Conservation (phyloP, 202 grass and related monocot species). For the Setaria italica region DNA sequence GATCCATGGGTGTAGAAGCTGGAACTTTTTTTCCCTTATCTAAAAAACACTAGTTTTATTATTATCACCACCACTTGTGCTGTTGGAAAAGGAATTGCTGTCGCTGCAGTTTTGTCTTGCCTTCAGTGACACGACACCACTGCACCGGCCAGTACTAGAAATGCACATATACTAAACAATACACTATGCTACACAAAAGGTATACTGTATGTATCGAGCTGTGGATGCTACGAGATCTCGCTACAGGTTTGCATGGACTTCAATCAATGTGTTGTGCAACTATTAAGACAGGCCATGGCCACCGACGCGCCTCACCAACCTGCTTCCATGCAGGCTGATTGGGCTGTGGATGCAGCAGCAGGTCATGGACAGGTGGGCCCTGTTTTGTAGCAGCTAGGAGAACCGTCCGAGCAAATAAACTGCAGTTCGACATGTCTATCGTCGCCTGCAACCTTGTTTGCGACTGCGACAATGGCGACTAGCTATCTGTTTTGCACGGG, state of each 20-base stretch:
- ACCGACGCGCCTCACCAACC: slow-evolving; percentile 4
- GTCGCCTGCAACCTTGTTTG: slow-evolving; percentile 2
- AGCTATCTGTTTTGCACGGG: slow-evolving; percentile 27
- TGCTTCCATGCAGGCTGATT: neutral
- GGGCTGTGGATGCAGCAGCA: neutral
- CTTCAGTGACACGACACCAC: slow-evolving; percentile 30
- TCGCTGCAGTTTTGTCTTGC: slow-evolving; percentile 57
- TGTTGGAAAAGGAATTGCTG: slow-evolving; percentile 30
- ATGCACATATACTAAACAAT: neutral
- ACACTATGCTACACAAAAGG: neutral
- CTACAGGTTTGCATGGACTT: slow-evolving; percentile 21
- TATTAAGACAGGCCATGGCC: slow-evolving; percentile 1
- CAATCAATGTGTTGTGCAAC: slow-evolving; percentile 14
- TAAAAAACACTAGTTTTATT: neutral
- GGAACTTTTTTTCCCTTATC: too few species aligned
- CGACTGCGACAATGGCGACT: slow-evolving; percentile 35
- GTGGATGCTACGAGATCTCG: slow-evolving; percentile 30
- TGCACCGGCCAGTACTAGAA: neutral
- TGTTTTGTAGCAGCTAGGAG: neutral
- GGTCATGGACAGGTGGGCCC: slow-evolving; percentile 10
- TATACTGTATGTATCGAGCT: neutral
- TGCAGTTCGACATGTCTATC: neutral
- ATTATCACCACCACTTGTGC: slow-evolving; percentile 1
- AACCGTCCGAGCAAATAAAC: neutral
- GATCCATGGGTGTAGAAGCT: too few species aligned